A percentile compares a stretch with the other conserved stretches of the same genome.
phyloP scores from a whole-genome alignment of 2,329 filamentous ascomycete genomes.

The Thielaviopsis cerberus region DNA sequence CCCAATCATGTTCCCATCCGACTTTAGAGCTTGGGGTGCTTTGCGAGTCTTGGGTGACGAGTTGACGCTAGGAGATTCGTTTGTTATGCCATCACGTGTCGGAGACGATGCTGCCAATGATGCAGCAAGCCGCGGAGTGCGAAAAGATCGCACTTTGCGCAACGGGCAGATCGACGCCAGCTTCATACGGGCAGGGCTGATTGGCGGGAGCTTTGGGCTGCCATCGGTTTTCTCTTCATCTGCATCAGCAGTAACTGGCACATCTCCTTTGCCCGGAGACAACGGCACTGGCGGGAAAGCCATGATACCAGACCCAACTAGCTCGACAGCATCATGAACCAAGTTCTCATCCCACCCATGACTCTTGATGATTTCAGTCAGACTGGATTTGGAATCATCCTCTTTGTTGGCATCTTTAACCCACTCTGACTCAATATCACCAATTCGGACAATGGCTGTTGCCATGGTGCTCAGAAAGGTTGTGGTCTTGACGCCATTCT shows the following conservation, averaged over 20 bases:
- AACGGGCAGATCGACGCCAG: constrained; percentile 10
- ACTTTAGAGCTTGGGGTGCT: background rate
- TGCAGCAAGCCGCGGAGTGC: background rate
- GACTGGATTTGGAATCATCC: constrained; percentile 24
- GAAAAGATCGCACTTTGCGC: background rate
- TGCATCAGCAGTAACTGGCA: background rate
- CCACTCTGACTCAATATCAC: constrained; percentile 32
- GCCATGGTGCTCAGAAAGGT: constrained; percentile 35
- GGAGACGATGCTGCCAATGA: background rate
- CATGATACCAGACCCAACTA: constrained; percentile 6
- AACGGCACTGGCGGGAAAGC: background rate
- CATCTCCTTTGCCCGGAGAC: background rate
- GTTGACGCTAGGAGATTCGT: background rate
- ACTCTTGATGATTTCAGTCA: constrained; percentile 8
- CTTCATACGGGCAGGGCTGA: constrained; percentile 8
- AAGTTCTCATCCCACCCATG: constrained; percentile 9
- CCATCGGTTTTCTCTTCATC: background rate
- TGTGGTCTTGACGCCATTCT: constrained; percentile 4
- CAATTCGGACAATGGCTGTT: constrained; percentile 30
- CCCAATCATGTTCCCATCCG: background rate
- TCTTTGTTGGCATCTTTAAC: constrained; percentile 16
- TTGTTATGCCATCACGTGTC: background rate
- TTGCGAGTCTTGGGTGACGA: background rate
- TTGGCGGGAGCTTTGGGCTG: constrained; percentile 5
- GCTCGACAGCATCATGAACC: constrained; percentile 4